phyloP scores from a whole-genome alignment of 495 filamentous ascomycete species.

The Talaromyces liani region DNA sequence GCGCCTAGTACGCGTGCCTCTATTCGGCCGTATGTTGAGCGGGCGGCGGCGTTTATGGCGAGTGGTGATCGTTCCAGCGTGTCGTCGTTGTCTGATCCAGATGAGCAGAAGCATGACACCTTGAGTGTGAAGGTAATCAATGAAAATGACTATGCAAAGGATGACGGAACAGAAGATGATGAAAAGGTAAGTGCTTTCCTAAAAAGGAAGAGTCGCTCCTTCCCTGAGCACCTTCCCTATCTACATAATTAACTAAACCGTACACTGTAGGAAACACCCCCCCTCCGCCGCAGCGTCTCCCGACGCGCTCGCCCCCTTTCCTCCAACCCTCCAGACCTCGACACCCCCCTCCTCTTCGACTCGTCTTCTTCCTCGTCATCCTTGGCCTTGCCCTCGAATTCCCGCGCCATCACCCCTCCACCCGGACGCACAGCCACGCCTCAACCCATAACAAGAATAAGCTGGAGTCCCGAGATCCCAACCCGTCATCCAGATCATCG shows the following conservation, averaged over 20 bases:
- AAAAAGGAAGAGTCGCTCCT: background rate
- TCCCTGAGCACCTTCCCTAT: background rate
- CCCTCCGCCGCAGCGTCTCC: constrained; percentile 2
- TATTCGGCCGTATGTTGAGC: constrained; percentile 7
- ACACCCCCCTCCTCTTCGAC: background rate
- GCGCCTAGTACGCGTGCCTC: constrained; percentile 7
- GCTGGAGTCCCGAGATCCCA: background rate
- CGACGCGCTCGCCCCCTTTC: constrained; percentile 4
- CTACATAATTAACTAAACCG: background rate
- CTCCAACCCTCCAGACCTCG: constrained; percentile 8
- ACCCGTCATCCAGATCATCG: background rate
- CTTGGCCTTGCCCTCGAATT: background rate
- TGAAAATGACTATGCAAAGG: background rate
- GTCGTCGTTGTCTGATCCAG: background rate
- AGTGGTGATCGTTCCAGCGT: background rate
- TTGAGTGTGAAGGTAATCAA: background rate
- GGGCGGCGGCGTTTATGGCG: constrained; percentile 4
- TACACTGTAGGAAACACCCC: background rate
- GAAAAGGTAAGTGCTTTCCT: background rate
- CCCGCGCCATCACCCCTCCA: background rate
- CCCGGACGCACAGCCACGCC: background rate
- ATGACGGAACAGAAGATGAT: background rate
- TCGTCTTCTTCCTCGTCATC: background rate
- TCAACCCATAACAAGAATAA: background rate
- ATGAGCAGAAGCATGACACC: background rate